Percentiles rank a stretch among this genome's conserved stretches.
Conservation (phyloP, 352 stramenopile genomes). For the Phytophthora macrochlamydospora region DNA sequence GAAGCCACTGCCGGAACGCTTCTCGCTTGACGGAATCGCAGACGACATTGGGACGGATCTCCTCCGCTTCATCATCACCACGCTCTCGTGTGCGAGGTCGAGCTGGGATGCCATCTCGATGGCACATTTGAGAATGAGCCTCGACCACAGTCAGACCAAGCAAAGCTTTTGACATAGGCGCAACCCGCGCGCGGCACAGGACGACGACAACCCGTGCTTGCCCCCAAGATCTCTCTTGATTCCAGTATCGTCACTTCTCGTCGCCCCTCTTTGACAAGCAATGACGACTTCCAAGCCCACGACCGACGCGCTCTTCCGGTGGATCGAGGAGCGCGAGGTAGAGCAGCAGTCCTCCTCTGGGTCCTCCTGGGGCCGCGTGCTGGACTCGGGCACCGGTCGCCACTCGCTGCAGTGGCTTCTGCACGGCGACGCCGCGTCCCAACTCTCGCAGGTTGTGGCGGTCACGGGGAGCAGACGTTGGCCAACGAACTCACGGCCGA, state of each 20-base stretch:
- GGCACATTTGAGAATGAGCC: too few relatives aligned
- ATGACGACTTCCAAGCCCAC: slow-evolving; percentile 34
- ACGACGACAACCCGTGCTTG: background rate
- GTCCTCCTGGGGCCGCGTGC: slow-evolving; percentile 64
- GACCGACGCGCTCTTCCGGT: slow-evolving; percentile 77
- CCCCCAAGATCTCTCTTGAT: slow-evolving; percentile 3
- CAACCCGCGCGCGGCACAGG: too few relatives aligned
- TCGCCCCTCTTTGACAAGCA: background rate
- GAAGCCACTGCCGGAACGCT: too few relatives aligned
- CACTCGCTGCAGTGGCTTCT: slow-evolving; percentile 91
- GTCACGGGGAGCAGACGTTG: slow-evolving; percentile 73
- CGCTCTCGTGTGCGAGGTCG: too few relatives aligned
- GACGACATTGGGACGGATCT: too few relatives aligned
- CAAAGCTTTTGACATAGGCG: too few relatives aligned
- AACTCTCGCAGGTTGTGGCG: slow-evolving; percentile 54
- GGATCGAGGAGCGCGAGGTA: slow-evolving; percentile 69
- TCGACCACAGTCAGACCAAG: too few relatives aligned
- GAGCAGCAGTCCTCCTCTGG: slow-evolving; percentile 15
- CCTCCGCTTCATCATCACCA: too few relatives aligned
- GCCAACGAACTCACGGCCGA: slow-evolving; percentile 46
- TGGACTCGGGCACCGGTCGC: slow-evolving; percentile 90
- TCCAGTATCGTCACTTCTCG: background rate
- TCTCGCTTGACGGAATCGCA: too few relatives aligned
- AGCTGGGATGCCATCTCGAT: too few relatives aligned
- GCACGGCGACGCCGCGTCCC: slow-evolving; percentile 21